Evolutionary conservation across 2,329 filamentous ascomycete genomes (phyloP), one percentile per base, ranked within the genome.

Genomic region (Dactylellina leptospora): DNA sequence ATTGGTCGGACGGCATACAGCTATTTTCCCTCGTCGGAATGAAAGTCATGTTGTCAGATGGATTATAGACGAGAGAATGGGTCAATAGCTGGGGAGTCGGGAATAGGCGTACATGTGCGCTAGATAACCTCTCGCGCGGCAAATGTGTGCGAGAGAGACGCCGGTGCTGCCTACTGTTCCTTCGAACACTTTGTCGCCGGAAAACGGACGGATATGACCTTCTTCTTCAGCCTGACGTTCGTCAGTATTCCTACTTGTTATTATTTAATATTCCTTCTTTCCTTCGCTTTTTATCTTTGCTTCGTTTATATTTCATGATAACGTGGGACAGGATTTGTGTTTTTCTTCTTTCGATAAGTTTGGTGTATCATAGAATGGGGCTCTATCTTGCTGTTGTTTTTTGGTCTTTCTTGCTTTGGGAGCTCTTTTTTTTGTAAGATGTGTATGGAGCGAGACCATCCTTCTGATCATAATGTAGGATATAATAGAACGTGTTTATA

Each of bases 141-240:
- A 93, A 54, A 99, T 86, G 0, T 91, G 91, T 1, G 95, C 95
- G 8, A 99, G 84, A 13, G 93, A 97, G 76, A 99, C 97, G 20
- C 95, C 95, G 0, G 95, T 99, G 78, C 91, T 96, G 70, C 95
- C 95, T 13, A 96, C 93, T 0, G 95, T 99, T 75, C 95, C 95
- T 82, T 99, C 95, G 80, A 97, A 99, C 77, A 99, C 92, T 44
- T 91, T 96, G 79, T 99, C 95, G 73, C 93, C 93, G 20, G 90
- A 88, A 75, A 90, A 84, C 0, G 95, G 93, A 0, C 84, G 85
- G 47, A 99, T 81, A 16, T 93, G 83, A 1, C 92, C 92, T 51
- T 85, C 82, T 73, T 86, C 84, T 83, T 99, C 95, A 44, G 93
- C 95, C 79, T 88, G 81, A 45, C 22, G 28, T 55, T 28, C 50